These are phyloP conservation scores for Rhodotorula sp. DNA, from an alignment of 1,284 basidiomycete genomes.

Conservation along the genomic window DNA sequence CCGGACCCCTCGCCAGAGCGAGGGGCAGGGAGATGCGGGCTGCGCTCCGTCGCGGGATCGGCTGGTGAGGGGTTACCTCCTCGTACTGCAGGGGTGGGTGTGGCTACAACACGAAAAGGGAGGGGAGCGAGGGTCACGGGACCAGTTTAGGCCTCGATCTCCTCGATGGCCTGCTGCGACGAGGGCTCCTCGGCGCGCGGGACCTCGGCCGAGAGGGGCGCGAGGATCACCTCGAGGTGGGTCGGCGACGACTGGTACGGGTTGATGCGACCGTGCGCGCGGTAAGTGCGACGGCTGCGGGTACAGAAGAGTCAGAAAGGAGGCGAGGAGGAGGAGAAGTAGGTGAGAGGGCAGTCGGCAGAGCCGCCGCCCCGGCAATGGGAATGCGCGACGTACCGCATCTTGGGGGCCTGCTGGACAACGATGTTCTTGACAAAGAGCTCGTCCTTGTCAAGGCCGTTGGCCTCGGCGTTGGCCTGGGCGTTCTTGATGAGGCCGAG, in stretches of 20 bases:
- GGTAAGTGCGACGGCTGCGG: slow-evolving; percentile 85
- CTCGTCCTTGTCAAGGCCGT: slow-evolving; percentile 90
- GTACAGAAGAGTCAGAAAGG: background rate
- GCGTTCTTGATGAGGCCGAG: slow-evolving; percentile 96
- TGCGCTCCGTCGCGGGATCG: slow-evolving; percentile 1
- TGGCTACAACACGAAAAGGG: background rate
- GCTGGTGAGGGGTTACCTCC: slow-evolving; percentile 5
- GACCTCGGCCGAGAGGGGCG: slow-evolving; percentile 74
- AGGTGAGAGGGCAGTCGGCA: background rate
- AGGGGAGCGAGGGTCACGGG: background rate
- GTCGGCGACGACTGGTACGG: slow-evolving; percentile 77
- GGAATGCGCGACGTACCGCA: slow-evolving; percentile 58
- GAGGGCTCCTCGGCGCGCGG: slow-evolving; percentile 68
- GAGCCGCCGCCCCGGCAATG: fast-evolving
- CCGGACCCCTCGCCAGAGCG: background rate
- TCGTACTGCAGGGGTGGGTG: background rate
- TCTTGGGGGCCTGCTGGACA: slow-evolving; percentile 99
- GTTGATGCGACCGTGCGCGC: slow-evolving; percentile 63
- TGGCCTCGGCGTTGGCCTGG: slow-evolving; percentile 98
- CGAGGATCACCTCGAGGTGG: slow-evolving; percentile 93
- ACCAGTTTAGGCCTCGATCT: slow-evolving; percentile 21
- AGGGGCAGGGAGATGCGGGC: background rate
- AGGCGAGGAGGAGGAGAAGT: background rate
- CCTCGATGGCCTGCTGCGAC: background rate
- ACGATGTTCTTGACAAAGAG: slow-evolving; percentile 93